Conservation (phyloP, 108 stramenopile genomes). For the Nannochloropsis salina region DNA sequence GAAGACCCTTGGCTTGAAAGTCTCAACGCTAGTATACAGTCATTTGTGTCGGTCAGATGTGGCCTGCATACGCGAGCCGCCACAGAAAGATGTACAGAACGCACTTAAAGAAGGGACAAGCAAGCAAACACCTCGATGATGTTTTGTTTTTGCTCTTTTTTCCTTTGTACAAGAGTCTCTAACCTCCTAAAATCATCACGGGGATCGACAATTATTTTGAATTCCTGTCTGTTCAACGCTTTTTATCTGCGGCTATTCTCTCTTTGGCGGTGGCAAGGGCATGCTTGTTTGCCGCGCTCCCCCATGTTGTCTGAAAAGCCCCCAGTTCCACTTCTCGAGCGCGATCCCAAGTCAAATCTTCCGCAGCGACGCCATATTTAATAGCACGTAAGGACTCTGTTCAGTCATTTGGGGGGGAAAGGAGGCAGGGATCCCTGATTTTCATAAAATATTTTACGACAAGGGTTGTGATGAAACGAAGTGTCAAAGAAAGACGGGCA, state of each 20-base stretch:
- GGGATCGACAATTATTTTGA: too few relatives aligned
- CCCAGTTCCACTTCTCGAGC: not conserved
- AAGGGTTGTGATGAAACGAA: not conserved
- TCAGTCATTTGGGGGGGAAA: not conserved
- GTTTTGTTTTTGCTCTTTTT: too few relatives aligned
- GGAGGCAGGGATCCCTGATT: not conserved
- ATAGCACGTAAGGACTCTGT: slow-evolving; percentile 17
- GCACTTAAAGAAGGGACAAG: too few relatives aligned
- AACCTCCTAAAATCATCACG: too few relatives aligned
- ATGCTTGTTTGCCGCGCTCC: not conserved
- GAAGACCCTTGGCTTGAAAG: too few relatives aligned
- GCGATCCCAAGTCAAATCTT: not conserved
- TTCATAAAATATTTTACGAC: not conserved
- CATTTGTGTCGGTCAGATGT: too few relatives aligned
- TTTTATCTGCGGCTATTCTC: not conserved
- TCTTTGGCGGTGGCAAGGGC: not conserved
- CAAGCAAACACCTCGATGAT: too few relatives aligned
- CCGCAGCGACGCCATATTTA: not conserved
- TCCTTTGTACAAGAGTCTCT: too few relatives aligned
- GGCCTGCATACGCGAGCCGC: too few relatives aligned
- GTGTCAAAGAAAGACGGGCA: not conserved
- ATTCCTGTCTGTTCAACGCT: not conserved
- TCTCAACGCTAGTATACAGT: too few relatives aligned
- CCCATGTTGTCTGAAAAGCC: slow-evolving; percentile 3
- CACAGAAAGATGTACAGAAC: too few relatives aligned